Percentiles rank a stretch among this genome's conserved stretches.
Conservation (phyloP, 139 green algal species). For the Chlorella sp. region DNA sequence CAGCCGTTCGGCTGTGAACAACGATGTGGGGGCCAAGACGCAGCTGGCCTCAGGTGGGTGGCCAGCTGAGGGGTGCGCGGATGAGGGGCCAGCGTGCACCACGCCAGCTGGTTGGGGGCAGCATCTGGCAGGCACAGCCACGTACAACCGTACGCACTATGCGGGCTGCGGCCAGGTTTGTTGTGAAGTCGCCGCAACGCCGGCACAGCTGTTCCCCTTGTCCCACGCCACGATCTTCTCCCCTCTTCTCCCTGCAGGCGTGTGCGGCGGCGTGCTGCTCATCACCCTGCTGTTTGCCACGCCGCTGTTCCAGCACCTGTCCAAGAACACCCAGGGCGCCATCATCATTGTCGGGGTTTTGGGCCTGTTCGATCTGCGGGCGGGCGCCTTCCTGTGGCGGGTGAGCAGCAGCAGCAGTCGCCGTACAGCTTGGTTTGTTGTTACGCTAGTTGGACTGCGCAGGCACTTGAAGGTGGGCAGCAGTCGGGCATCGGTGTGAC, state of each 20-base stretch:
- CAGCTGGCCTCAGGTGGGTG: slow-evolving; percentile 51
- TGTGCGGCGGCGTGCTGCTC: slow-evolving; percentile 62
- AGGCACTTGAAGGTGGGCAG: too few relatives aligned
- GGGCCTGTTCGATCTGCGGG: slow-evolving; percentile 59
- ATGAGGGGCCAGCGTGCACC: too few relatives aligned
- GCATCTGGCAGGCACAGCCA: too few relatives aligned
- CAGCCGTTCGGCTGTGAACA: slow-evolving; percentile 80
- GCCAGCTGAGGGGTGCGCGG: too few relatives aligned
- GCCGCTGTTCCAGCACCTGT: slow-evolving; percentile 72
- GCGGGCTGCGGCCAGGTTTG: too few relatives aligned
- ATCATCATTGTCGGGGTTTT: slow-evolving; percentile 76
- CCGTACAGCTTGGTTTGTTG: too few relatives aligned
- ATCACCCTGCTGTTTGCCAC: slow-evolving; percentile 81
- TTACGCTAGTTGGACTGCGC: too few relatives aligned
- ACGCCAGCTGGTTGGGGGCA: too few relatives aligned
- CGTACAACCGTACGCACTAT: too few relatives aligned
- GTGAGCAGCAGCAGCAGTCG: background rate
- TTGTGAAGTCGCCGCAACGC: too few relatives aligned
- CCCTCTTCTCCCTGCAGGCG: background rate
- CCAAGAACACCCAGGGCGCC: slow-evolving; percentile 69
- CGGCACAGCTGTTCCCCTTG: too few relatives aligned
- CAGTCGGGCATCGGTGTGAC: too few relatives aligned
- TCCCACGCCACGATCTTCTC: background rate
- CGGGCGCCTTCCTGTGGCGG: slow-evolving; percentile 9
- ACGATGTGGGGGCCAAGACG: slow-evolving; percentile 57